Evolutionary conservation across 208 protist species (phyloP).

Genomic region (Herpetomonas samuelpessoai): DNA sequence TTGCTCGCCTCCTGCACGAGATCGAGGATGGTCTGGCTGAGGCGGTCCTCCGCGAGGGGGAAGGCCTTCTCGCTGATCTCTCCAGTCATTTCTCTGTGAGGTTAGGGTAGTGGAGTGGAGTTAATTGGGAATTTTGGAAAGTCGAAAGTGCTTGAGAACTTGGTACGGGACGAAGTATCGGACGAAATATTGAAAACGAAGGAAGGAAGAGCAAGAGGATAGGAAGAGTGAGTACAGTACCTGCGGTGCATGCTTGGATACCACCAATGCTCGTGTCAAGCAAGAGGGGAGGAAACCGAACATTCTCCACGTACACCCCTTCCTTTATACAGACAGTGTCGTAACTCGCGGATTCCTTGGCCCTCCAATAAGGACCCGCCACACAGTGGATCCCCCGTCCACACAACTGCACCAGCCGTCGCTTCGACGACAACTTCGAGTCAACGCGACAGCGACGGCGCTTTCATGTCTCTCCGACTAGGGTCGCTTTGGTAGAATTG

Average conservation of each 20-base stretch:
- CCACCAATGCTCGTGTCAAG: no score
- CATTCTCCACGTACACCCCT: background rate
- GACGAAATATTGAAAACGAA: background rate
- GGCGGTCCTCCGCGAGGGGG: conserved; percentile 96
- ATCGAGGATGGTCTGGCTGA: conserved; percentile 97
- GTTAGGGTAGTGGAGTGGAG: background rate
- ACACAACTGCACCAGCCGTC: no score
- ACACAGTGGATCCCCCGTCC: background rate
- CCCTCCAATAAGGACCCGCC: background rate
- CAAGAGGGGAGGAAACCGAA: background rate
- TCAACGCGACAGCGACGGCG: background rate
- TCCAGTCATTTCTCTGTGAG: conserved; percentile 65
- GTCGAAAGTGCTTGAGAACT: background rate
- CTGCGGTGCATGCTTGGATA: no score
- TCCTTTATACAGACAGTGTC: background rate
- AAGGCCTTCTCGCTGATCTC: conserved; percentile 98
- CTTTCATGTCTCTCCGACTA: background rate
- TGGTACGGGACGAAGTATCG: no score
- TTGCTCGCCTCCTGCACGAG: conserved; percentile 97
- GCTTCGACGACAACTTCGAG: no score
- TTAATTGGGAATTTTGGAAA: background rate
- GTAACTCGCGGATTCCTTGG: background rate
- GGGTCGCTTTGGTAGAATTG: no score
- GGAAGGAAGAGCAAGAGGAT: background rate
- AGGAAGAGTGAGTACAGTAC: background rate